These are phyloP conservation scores for Paramecium caudatum DNA, from an alignment of 73 alveolate genomes.

Conservation along the genomic window DNA sequence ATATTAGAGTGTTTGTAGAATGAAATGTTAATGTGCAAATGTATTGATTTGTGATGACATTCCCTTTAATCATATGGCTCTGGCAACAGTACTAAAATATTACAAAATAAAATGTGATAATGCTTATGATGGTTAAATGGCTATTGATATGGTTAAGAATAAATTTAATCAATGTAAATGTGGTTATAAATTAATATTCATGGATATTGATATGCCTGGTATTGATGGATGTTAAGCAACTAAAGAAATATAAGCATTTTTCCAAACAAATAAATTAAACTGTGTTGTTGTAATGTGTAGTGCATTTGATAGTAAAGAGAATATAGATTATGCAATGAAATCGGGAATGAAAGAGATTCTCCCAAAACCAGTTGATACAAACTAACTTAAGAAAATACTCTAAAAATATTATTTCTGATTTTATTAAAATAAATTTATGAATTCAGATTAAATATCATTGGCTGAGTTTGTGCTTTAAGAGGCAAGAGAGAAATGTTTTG, in stretches of 20 bases:
- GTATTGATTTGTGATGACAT: conserved; percentile 47
- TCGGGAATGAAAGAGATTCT: conserved; percentile 32
- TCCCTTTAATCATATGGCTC: conserved; percentile 60
- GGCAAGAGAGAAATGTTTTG: conserved; percentile 77
- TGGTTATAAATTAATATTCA: conserved; percentile 41
- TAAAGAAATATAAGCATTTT: not conserved
- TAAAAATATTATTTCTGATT: conserved; percentile 47
- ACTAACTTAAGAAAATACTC: not conserved
- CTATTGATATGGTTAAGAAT: conserved; percentile 6
- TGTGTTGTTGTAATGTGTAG: conserved; percentile 50
- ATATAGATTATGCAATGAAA: conserved; percentile 48
- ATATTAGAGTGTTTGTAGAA: conserved; percentile 1
- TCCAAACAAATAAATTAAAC: not conserved
- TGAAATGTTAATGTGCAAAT: conserved; percentile 14
- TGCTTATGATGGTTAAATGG: conserved; percentile 62
- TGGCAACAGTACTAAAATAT: not conserved
- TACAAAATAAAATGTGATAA: conserved; percentile 1
- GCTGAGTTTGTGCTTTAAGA: conserved; percentile 75
- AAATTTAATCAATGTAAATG: conserved; percentile 13
- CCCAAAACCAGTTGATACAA: conserved; percentile 22
- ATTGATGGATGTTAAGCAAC: conserved; percentile 68
- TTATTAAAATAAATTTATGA: too few species aligned
- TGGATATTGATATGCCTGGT: conserved; percentile 65
- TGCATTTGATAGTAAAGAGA: conserved; percentile 64
- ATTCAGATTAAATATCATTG: conserved; percentile 66